A percentile compares a stretch with the other conserved stretches of the same genome.
phyloP scores from a whole-genome alignment of 495 filamentous ascomycete species.

The Penicilliopsis zonata region DNA sequence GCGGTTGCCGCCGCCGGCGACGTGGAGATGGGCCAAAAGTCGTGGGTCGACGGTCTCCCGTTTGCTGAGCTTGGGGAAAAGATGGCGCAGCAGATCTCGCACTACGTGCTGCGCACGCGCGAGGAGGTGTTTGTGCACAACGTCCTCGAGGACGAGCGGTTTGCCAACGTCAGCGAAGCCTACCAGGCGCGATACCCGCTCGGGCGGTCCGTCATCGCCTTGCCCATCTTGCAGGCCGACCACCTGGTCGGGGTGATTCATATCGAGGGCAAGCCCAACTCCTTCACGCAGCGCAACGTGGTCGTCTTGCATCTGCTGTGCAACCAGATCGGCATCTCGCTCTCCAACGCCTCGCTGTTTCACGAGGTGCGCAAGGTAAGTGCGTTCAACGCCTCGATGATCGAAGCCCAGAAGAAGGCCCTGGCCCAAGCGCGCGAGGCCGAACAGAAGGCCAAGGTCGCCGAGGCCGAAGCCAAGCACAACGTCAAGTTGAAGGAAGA shows the following conservation, averaged over 20 bases:
- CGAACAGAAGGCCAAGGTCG: conserved; percentile 71
- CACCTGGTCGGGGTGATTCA: conserved; percentile 76
- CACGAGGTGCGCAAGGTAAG: conserved; percentile 70
- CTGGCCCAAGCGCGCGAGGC: conserved; percentile 68
- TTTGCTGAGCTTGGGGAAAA: conserved; percentile 50
- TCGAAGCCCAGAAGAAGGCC: conserved; percentile 72
- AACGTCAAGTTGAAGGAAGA: conserved; percentile 86
- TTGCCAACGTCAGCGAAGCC: conserved; percentile 63
- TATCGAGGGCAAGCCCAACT: conserved; percentile 71
- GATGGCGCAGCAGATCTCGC: conserved; percentile 65
- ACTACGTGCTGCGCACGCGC: conserved; percentile 74
- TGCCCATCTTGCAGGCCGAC: conserved; percentile 72
- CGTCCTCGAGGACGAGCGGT: conserved; percentile 72
- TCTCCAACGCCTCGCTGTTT: conserved; percentile 78
- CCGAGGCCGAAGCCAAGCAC: conserved; percentile 71
- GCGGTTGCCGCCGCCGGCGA: conserved; percentile 68
- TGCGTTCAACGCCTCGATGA: conserved; percentile 75
- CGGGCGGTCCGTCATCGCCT: conserved; percentile 69
- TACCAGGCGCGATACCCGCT: conserved; percentile 56
- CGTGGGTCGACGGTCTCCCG: conserved; percentile 48
- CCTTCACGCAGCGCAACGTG: conserved; percentile 79
- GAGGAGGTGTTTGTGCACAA: conserved; percentile 78
- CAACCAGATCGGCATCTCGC: conserved; percentile 81
- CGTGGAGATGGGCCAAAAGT: conserved; percentile 45
- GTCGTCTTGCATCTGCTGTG: conserved; percentile 77